Percentiles rank a stretch among this genome's conserved stretches.
Evolutionary conservation across 2,329 filamentous ascomycete genomes (phyloP).

Genomic region (Penicillium sp.): DNA sequence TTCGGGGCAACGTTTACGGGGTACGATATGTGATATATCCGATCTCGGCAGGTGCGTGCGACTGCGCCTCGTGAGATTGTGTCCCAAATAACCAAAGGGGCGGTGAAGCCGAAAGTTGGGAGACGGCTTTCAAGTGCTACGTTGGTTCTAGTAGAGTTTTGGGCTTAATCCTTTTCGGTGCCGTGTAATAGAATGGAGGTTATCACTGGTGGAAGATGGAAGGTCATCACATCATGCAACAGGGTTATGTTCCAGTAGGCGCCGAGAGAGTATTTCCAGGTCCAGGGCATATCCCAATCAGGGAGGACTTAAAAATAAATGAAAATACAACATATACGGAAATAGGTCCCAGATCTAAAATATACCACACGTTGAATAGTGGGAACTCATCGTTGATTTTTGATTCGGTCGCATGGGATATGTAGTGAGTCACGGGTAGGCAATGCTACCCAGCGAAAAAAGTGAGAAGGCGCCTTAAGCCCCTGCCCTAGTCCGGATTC

Average conservation of each 20-base stretch:
- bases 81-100: constrained; percentile 3
- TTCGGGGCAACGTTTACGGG: constrained; percentile 7
- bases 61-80: constrained; percentile 11
- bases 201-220: constrained; percentile 6
- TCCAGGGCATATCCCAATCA: not conserved
- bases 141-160: constrained; percentile 5
- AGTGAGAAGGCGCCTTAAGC: not conserved
- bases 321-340: not conserved
- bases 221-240: constrained; percentile 2
- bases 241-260: constrained; percentile 11
- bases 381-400: not conserved
- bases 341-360: constrained; percentile 6
- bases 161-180: not conserved
- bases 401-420: not conserved
- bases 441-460: constrained; percentile 11
- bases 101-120: constrained; percentile 11
- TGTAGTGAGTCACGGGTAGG: constrained; percentile 8
- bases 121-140: not conserved
- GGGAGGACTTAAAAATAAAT: not conserved
- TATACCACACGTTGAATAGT: constrained; percentile 2
- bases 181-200: not conserved
- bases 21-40: constrained; percentile 9
- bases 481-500: constrained; percentile 10
- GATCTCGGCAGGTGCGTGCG: constrained; percentile 1
- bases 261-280: not conserved